Conservation (phyloP, 139 green algal genomes). For the Chlorella sp. region DNA sequence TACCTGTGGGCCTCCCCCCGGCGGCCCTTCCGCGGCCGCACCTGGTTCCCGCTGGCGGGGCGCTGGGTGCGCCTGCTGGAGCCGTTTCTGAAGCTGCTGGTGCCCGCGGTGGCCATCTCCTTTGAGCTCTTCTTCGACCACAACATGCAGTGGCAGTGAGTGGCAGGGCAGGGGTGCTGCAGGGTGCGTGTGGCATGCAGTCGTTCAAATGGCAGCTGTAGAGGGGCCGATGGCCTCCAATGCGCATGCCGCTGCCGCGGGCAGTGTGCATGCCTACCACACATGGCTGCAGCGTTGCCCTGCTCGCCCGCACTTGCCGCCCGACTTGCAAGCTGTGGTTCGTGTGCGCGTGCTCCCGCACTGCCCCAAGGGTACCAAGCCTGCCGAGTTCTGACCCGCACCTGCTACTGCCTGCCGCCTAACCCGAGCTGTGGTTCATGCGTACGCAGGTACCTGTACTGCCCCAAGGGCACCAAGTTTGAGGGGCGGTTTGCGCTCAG, state of each 20-base stretch:
- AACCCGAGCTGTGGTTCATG: too few relatives aligned
- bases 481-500: constrained; percentile 37
- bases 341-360: too few relatives aligned
- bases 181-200: too few relatives aligned
- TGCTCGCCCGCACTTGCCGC: too few relatives aligned
- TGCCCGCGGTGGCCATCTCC: constrained; percentile 22
- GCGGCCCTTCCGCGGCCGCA: constrained; percentile 8
- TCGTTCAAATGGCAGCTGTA: too few relatives aligned
- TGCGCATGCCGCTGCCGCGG: not conserved
- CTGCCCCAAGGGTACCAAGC: too few relatives aligned
- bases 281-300: too few relatives aligned
- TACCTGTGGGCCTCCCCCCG: not conserved
- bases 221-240: too few relatives aligned
- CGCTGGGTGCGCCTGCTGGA: constrained; percentile 22
- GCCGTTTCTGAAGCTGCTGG: constrained; percentile 33
- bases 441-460: constrained; percentile 30
- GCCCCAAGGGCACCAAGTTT: constrained; percentile 33
- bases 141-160: not conserved
- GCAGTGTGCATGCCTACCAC: not conserved
- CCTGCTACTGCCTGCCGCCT: not conserved
- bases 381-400: too few relatives aligned
- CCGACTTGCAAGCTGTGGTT: too few relatives aligned
- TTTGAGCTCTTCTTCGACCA: constrained; percentile 48
- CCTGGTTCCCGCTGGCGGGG: constrained; percentile 31
- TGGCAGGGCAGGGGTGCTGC: not conserved